Percentiles rank a stretch among this genome's conserved stretches.
Evolutionary conservation across 192 early-diverging fungal genomes (phyloP).

Genomic region (Funneliformis geosporum): DNA sequence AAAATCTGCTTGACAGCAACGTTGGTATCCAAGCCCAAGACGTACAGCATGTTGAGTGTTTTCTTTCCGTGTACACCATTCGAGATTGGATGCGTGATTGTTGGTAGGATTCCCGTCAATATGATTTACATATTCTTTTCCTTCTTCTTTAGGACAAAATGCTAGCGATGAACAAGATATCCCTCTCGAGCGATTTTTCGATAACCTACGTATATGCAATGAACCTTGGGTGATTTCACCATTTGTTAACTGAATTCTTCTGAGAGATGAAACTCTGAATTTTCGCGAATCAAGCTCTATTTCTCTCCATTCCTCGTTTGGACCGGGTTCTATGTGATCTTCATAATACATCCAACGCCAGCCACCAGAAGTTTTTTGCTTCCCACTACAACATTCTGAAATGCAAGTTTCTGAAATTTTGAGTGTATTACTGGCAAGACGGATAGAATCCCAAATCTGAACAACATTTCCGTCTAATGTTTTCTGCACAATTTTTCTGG

Average conservation of each 20-base stretch:
- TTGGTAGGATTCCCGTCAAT: background rate
- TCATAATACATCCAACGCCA: slow-evolving; percentile 23
- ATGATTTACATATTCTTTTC: slow-evolving; percentile 31
- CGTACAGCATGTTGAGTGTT: slow-evolving; percentile 15
- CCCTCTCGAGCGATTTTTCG: background rate
- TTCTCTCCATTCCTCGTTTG: slow-evolving; percentile 26
- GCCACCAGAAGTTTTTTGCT: slow-evolving; percentile 1
- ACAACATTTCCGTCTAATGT: background rate
- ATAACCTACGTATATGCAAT: no score
- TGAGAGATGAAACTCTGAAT: slow-evolving; percentile 16
- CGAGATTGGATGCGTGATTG: slow-evolving; percentile 21
- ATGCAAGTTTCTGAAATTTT: slow-evolving; percentile 5
- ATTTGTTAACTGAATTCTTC: background rate
- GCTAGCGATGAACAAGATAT: slow-evolving; percentile 14
- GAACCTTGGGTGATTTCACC: background rate
- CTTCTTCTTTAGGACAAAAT: slow-evolving; percentile 25
- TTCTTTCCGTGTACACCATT: slow-evolving; percentile 29
- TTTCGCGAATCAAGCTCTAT: slow-evolving; percentile 17
- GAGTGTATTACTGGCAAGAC: slow-evolving; percentile 15
- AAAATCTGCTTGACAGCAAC: slow-evolving; percentile 29
- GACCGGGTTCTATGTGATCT: slow-evolving; percentile 10
- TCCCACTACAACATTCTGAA: slow-evolving; percentile 19
- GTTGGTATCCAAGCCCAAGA: slow-evolving; percentile 7
- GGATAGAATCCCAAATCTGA: slow-evolving; percentile 24
- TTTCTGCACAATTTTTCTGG: slow-evolving; percentile 5